phyloP scores from a whole-genome alignment of 1,139 yeast genomes.

The Yamadazyma oceani region DNA sequence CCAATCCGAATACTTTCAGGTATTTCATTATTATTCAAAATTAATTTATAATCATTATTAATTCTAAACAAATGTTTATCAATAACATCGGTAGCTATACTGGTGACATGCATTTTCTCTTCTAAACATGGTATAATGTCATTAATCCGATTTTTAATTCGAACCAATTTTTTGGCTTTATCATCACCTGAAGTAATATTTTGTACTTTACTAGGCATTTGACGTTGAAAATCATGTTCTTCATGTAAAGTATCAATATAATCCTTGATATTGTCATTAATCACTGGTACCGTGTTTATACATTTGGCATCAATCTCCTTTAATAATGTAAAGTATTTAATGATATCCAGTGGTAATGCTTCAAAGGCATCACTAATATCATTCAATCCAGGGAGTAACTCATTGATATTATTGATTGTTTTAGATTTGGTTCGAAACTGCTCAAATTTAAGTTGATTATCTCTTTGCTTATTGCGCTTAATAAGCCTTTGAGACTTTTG shows the following conservation, averaged over 20 bases:
- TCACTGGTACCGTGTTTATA: conserved; percentile 67
- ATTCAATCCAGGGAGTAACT: conserved; percentile 80
- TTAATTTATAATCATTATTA: conserved; percentile 73
- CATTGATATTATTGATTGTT: conserved; percentile 37
- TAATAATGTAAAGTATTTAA: conserved; percentile 81
- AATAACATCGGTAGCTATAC: conserved; percentile 81
- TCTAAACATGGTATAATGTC: conserved; percentile 91
- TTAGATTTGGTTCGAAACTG: conserved; percentile 37
- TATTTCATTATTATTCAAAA: conserved; percentile 72
- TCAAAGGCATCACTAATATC: conserved; percentile 90
- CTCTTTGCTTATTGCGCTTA: conserved; percentile 27
- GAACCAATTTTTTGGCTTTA: conserved; percentile 21
- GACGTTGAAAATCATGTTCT: conserved; percentile 7
- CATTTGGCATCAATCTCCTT: conserved; percentile 96
- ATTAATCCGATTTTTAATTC: conserved; percentile 50
- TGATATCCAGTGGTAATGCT: conserved; percentile 82
- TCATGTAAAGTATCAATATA: conserved; percentile 51
- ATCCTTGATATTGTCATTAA: conserved; percentile 56
- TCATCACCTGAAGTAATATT: conserved; percentile 6
- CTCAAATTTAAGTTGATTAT: conserved; percentile 26
- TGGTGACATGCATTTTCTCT: conserved; percentile 96
- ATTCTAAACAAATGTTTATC: conserved; percentile 68
- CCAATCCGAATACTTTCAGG: conserved; percentile 68
- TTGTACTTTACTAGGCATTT: conserved; percentile 2
- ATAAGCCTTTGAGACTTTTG: conserved; percentile 49